Evolutionary conservation across 2,329 filamentous ascomycete genomes (phyloP).

Genomic region (Cladosporium sp.): DNA sequence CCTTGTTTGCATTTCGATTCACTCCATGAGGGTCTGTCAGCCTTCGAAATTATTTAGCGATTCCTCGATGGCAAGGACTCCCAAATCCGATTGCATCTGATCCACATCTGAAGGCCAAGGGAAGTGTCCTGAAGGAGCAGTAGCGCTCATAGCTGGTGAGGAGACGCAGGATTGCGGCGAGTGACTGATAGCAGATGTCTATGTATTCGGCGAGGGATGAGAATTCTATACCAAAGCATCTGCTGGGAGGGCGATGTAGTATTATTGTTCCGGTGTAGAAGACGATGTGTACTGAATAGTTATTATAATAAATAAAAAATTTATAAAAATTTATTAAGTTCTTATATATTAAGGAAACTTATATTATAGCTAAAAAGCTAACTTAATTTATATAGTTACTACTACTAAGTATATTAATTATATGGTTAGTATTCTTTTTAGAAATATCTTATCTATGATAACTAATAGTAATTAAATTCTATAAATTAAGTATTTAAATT

Average conservation of each 20-base stretch:
- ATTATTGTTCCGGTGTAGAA: background rate
- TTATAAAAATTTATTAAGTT: too few relatives aligned
- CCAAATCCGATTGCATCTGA: background rate
- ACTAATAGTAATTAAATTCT: too few relatives aligned
- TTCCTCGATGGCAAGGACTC: background rate
- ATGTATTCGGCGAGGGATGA: background rate
- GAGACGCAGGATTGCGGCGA: background rate
- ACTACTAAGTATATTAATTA: too few relatives aligned
- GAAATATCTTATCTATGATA: too few relatives aligned
- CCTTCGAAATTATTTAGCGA: background rate
- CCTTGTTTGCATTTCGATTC: background rate
- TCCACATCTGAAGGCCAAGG: background rate
- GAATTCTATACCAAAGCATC: background rate
- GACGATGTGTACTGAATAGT: too few relatives aligned
- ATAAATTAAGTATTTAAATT: too few relatives aligned
- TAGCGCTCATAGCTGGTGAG: background rate
- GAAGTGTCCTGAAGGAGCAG: background rate
- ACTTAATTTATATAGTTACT: too few relatives aligned
- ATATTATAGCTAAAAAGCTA: too few relatives aligned
- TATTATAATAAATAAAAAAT: too few relatives aligned
- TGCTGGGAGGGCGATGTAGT: background rate
- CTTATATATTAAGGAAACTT: too few relatives aligned
- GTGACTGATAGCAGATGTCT: background rate
- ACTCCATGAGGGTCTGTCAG: background rate
- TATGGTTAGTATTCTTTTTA: too few relatives aligned